Evolutionary conservation across 108 stramenopile genomes (phyloP).

Genomic region (Cyclotella sp.): DNA sequence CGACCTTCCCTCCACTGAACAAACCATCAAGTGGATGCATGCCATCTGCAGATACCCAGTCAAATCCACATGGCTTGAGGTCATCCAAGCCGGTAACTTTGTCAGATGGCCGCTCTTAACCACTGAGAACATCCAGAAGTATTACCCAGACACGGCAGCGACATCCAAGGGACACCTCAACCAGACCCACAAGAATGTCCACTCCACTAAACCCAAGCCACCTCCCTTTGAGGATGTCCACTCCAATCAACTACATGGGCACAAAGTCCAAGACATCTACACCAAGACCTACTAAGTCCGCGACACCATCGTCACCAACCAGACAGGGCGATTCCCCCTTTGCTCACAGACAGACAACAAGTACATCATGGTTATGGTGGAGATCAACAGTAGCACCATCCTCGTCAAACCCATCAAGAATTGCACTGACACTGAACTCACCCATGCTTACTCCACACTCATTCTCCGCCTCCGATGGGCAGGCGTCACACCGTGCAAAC

Average conservation of each 20-base stretch:
- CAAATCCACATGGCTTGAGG: background rate
- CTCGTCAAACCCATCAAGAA: background rate
- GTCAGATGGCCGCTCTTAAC: background rate
- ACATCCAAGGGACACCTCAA: background rate
- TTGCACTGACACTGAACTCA: background rate
- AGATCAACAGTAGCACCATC: background rate
- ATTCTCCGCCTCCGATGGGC: background rate
- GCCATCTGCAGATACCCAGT: background rate
- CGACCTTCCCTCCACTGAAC: no score
- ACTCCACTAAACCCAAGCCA: background rate
- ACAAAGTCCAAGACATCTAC: background rate
- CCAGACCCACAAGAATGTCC: no score
- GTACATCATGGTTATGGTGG: no score
- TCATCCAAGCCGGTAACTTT: background rate
- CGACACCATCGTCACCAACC: background rate
- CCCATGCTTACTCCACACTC: background rate
- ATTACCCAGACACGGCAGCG: background rate
- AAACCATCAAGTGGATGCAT: background rate
- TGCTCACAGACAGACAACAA: background rate
- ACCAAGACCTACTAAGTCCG: background rate
- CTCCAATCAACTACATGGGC: no score
- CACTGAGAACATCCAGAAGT: background rate
- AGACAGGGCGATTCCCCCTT: background rate
- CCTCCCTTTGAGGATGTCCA: background rate
- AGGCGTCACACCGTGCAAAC: background rate